phyloP scores from a whole-genome alignment of 2,329 filamentous ascomycete genomes.

The Fusarium fracticaudum region DNA sequence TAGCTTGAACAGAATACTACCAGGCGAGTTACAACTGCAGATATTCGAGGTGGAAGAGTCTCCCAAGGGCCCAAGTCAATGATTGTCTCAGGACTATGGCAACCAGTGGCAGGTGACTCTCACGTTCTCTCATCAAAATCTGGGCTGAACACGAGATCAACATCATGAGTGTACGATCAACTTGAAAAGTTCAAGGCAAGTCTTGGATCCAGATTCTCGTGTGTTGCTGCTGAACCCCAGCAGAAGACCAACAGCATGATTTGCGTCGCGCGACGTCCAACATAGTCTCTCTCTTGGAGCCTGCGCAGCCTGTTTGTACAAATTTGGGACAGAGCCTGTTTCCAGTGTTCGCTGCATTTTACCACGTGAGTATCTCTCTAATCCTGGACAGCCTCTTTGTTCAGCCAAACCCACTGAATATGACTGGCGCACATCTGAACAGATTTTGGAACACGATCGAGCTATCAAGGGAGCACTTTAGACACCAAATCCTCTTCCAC shows the following conservation, averaged over 20 bases:
- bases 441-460: not conserved
- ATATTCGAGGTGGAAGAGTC: not conserved
- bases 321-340: fast-evolving
- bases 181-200: not conserved
- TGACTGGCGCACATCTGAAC: not conserved
- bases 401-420: not conserved
- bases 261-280: not conserved
- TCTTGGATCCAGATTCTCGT: fast-evolving
- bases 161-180: fast-evolving
- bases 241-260: not conserved
- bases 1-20: not conserved
- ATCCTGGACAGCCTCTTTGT: not conserved
- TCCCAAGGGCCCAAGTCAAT: not conserved
- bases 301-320: not conserved
- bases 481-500: fast-evolving
- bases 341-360: not conserved
- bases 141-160: fast-evolving
- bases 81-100: fast-evolving
- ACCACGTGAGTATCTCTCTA: too few relatives aligned
- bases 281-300: fast-evolving
- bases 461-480: not conserved
- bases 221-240: fast-evolving
- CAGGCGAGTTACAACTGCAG: fast-evolving
- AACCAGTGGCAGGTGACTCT: not conserved
- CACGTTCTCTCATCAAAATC: not conserved